Conservation (phyloP, 352 stramenopile species). For the Globisporangium spiculum region DNA sequence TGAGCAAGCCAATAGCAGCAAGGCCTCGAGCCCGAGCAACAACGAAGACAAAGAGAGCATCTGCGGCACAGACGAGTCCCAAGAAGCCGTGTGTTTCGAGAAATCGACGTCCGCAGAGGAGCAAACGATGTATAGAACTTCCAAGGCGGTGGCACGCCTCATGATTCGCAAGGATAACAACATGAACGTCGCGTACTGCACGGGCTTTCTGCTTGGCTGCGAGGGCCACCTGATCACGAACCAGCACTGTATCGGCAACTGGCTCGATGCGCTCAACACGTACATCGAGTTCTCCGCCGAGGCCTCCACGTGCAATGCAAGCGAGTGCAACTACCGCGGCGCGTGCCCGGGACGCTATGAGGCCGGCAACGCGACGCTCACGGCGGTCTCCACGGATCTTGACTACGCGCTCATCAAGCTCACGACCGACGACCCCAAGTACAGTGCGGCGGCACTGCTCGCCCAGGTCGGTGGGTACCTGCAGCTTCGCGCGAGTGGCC, state of each 20-base stretch:
- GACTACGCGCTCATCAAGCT: slow-evolving; percentile 51
- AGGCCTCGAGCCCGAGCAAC: slow-evolving; percentile 4
- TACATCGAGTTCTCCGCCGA: slow-evolving; percentile 69
- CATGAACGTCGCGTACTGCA: slow-evolving; percentile 64
- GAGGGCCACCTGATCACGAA: slow-evolving; percentile 79
- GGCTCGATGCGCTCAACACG: slow-evolving; percentile 64
- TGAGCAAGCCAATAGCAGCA: not conserved
- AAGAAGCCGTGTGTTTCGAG: slow-evolving; percentile 60
- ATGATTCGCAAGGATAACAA: slow-evolving; percentile 64
- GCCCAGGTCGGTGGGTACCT: slow-evolving; percentile 32
- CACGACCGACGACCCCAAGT: slow-evolving; percentile 26
- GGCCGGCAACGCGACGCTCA: slow-evolving; percentile 33
- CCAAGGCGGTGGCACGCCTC: slow-evolving; percentile 52
- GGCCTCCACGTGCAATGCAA: slow-evolving; percentile 32
- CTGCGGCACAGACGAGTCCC: slow-evolving; percentile 63
- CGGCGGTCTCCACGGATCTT: slow-evolving; percentile 33
- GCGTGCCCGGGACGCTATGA: slow-evolving; percentile 42
- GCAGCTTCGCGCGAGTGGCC: slow-evolving; percentile 30
- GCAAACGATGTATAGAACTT: slow-evolving; percentile 40
- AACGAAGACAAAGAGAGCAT: slow-evolving; percentile 52
- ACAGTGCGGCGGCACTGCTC: slow-evolving; percentile 34
- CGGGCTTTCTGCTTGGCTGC: slow-evolving; percentile 69
- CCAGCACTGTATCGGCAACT: slow-evolving; percentile 68
- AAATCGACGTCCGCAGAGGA: slow-evolving; percentile 23
- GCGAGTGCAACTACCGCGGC: slow-evolving; percentile 32